Conservation (phyloP, 306 rosid species). For the Prunus mongolica region DNA sequence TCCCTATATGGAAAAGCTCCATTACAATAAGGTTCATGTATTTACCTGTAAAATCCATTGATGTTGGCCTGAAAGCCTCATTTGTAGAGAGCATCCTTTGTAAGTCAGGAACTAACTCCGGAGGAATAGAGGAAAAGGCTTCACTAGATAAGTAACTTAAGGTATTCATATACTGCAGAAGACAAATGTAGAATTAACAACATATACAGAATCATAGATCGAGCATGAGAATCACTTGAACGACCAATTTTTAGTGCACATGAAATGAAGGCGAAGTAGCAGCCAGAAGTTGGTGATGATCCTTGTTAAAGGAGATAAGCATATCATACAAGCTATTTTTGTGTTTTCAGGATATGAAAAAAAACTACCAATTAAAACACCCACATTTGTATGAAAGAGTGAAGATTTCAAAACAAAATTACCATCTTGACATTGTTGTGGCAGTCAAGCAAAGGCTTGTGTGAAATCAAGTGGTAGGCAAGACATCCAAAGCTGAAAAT, state of each 20-base stretch:
- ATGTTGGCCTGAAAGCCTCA: constrained; percentile 83
- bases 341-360: not conserved
- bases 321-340: not conserved
- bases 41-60: constrained; percentile 87
- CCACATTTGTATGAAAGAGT: constrained; percentile 6
- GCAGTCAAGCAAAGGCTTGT: constrained; percentile 83
- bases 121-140: constrained; percentile 78
- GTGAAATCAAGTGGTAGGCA: constrained; percentile 87
- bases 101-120: constrained; percentile 84
- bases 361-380: not conserved
- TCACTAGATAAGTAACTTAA: constrained; percentile 89
- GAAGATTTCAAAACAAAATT: constrained; percentile 18
- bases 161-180: constrained; percentile 86
- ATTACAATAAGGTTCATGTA: constrained; percentile 7
- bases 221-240: not conserved
- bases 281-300: not conserved
- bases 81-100: constrained; percentile 88
- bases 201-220: not conserved
- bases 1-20: constrained; percentile 4
- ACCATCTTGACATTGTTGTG: constrained; percentile 97
- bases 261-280: not conserved
- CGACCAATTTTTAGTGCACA: not conserved
- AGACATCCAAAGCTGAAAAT: constrained; percentile 96
- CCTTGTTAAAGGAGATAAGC: not conserved
- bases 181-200: constrained; percentile 26